Percentiles rank a stretch among this genome's conserved stretches.
phyloP scores from a whole-genome alignment of 441 rosid species.

The Daphne laureola region DNA sequence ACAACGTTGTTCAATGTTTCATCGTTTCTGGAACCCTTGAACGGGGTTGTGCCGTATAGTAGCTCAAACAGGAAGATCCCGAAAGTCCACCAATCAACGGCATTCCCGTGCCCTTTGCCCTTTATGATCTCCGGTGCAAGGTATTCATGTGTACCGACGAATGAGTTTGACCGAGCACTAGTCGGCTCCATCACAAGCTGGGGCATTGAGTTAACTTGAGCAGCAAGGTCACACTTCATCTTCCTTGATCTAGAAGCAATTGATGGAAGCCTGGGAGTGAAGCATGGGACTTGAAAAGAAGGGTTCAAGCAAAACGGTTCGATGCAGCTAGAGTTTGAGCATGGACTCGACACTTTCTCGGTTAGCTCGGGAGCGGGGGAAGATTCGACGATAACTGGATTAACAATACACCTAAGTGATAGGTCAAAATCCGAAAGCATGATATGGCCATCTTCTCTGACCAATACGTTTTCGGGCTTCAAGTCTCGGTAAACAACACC shows the following conservation, averaged over 20 bases:
- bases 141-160: conserved; percentile 73
- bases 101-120: conserved; percentile 65
- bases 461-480: conserved; percentile 75
- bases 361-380: conserved; percentile 33
- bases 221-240: conserved; percentile 42
- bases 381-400: conserved; percentile 40
- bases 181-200: conserved; percentile 81
- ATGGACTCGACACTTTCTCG: conserved; percentile 53
- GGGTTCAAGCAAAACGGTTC: conserved; percentile 75
- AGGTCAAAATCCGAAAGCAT: conserved; percentile 83
- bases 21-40: conserved; percentile 57
- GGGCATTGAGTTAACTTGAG: conserved; percentile 51
- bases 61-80: conserved; percentile 68
- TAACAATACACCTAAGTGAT: conserved; percentile 52
- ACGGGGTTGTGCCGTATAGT: conserved; percentile 59
- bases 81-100: conserved; percentile 80
- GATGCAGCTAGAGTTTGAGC: conserved; percentile 60
- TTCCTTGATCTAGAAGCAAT: conserved; percentile 45
- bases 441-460: conserved; percentile 78
- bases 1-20: conserved; percentile 58
- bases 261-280: conserved; percentile 58
- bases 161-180: conserved; percentile 63
- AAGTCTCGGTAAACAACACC: conserved; percentile 78
- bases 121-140: conserved; percentile 74
- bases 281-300: conserved; percentile 67